Evolutionary conservation across 1,139 yeast species (phyloP).

Genomic region (Martiniozyma asiatica): DNA sequence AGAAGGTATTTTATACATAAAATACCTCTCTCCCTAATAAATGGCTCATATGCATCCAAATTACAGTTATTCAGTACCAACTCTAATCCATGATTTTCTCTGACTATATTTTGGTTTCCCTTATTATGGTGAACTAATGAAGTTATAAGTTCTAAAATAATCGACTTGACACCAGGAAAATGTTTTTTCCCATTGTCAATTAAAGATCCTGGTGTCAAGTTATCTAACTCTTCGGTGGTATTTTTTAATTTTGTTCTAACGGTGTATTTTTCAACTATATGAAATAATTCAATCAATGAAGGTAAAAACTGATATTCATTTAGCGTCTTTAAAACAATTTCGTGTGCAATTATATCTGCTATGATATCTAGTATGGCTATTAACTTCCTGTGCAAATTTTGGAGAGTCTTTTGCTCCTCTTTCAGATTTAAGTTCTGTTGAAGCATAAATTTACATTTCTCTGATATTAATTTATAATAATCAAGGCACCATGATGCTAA

Average conservation of each 20-base stretch:
- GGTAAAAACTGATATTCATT: constrained; percentile 39
- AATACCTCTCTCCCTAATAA: constrained; percentile 74
- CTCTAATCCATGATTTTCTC: constrained; percentile 59
- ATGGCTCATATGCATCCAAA: constrained; percentile 82
- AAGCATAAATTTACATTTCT: constrained; percentile 9
- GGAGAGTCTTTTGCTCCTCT: constrained; percentile 8
- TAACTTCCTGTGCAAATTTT: constrained; percentile 14
- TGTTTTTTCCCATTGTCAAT: constrained; percentile 3
- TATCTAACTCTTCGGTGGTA: constrained; percentile 16
- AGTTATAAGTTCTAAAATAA: constrained; percentile 50
- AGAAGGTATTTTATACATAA: constrained; percentile 63
- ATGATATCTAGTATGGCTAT: constrained; percentile 35
- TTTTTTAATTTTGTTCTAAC: constrained; percentile 26
- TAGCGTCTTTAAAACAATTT: constrained; percentile 40
- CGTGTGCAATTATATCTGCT: constrained; percentile 37
- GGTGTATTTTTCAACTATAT: constrained; percentile 37
- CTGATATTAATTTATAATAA: constrained; percentile 22
- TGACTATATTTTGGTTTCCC: constrained; percentile 52
- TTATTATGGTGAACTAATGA: constrained; percentile 39
- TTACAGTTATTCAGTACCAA: constrained; percentile 69
- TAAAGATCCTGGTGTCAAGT: neutral
- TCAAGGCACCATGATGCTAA: constrained; percentile 44
- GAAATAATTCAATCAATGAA: constrained; percentile 32
- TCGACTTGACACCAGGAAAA: constrained; percentile 51
- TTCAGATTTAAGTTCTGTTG: constrained; percentile 11